Conservation (phyloP, 306 rosid species). For the Oxytropis ochrocephala region DNA sequence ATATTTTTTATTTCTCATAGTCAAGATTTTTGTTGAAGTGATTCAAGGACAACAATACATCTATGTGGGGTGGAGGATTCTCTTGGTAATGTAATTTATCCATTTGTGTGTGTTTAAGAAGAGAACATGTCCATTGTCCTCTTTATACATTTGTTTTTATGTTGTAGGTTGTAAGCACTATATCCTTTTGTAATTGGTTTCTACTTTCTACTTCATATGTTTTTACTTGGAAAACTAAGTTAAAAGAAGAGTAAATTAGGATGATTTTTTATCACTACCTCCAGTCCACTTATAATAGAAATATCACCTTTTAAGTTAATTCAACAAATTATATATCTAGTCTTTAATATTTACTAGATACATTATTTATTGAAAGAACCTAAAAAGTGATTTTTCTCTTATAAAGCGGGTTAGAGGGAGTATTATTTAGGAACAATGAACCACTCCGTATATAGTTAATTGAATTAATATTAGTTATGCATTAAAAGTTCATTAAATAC, state of each 20-base stretch:
- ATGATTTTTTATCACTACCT: no score
- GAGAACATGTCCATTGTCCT: conserved; percentile 21
- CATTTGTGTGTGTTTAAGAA: conserved; percentile 16
- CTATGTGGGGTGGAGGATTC: conserved; percentile 2
- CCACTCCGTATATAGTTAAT: background rate
- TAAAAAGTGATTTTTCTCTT: no score
- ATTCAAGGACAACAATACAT: conserved; percentile 32
- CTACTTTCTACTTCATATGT: background rate
- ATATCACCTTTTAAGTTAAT: no score
- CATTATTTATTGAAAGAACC: no score
- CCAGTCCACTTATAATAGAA: no score
- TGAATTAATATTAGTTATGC: background rate
- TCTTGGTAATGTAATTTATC: conserved; percentile 28
- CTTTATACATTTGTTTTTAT: conserved; percentile 31
- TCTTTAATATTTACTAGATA: no score
- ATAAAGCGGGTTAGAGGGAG: no score
- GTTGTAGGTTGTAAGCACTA: conserved; percentile 13
- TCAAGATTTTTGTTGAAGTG: conserved; percentile 18
- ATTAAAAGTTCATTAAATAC: background rate
- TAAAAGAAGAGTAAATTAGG: background rate
- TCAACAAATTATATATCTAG: no score
- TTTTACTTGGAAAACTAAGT: background rate
- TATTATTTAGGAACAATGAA: background rate
- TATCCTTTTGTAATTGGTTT: background rate
- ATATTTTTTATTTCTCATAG: conserved; percentile 31